Base-by-base conservation (phyloP, 805 yeast genomes). In the Myxozyma sirexii region DNA sequence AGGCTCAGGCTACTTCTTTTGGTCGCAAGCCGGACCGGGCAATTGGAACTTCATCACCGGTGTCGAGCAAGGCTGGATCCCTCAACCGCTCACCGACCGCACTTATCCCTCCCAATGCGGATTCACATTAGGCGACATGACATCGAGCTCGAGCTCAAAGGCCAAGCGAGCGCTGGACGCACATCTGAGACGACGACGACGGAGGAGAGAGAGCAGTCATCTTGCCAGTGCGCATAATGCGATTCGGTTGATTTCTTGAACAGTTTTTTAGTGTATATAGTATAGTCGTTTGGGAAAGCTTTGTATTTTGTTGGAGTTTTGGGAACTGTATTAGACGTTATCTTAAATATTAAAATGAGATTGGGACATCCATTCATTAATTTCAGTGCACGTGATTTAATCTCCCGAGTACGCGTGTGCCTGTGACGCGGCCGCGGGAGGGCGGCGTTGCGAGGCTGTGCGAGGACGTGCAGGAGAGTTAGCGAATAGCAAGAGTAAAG, bases 11-110 rank as follows among this genome's bases (percentile, higher is more conserved):
- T 91, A 97, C 96, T 82, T 90, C 62, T 87, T 88, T 79, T 91
- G 97, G 97, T 83, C 87, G 71, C 90, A 89, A 85, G 90, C 90
- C 78, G 88, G 96, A 27, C 78, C 88, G 21, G 74, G 87, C 53
- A 97, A 89, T 71, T 91, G 97, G 97, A 96, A 89, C 75, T 80
- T 88, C 76, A 78, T 80, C 67, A 77, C 77, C 65, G 81, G 92
- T 66, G 75, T 82, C 29, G 77, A 74, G 26, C 74, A 82, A 58
- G 85, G 83, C 33, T 71, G 89, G 48, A 86, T 92, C 81, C 97
- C 97, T 44, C 86, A 82, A 72, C 97, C 97, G 27, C 76, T 90
- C 38, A 73, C 76, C 56, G 84, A 78, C 66, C 84, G 97, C 74
- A 74, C 78, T 69, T 87, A 78, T 73, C 87, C 88, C 54, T 80